phyloP scores from a whole-genome alignment of 78 protist genomes.

The Ministeria vibrans region DNA sequence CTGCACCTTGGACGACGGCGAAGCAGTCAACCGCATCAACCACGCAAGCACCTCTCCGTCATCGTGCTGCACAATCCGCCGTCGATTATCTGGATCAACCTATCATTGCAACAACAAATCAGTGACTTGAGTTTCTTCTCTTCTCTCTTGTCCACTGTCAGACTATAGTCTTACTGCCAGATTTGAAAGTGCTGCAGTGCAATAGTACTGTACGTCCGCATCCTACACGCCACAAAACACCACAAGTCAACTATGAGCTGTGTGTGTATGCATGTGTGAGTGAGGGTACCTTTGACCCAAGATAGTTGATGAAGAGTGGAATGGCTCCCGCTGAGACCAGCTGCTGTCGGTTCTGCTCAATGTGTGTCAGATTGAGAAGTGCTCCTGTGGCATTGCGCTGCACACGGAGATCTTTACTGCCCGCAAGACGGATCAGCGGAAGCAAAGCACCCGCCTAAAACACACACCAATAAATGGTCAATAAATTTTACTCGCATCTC shows the following conservation, averaged over 20 bases:
- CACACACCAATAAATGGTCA: too few relatives aligned
- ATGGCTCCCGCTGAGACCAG: too few relatives aligned
- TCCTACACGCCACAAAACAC: too few relatives aligned
- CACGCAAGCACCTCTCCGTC: neutral
- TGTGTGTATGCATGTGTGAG: too few relatives aligned
- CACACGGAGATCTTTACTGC: neutral
- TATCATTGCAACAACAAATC: too few relatives aligned
- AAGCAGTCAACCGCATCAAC: neutral
- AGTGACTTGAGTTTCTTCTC: too few relatives aligned
- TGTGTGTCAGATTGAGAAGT: neutral
- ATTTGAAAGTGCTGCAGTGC: neutral
- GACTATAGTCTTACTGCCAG: neutral
- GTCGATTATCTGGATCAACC: neutral
- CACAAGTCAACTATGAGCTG: too few relatives aligned
- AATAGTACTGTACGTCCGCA: neutral
- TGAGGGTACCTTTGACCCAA: too few relatives aligned
- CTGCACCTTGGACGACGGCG: neutral
- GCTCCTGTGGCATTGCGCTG: neutral
- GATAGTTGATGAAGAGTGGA: too few relatives aligned
- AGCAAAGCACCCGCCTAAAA: too few relatives aligned
- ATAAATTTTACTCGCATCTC: too few relatives aligned
- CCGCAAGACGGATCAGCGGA: neutral
- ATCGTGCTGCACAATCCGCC: neutral
- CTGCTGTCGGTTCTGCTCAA: too few relatives aligned
- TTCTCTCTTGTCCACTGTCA: neutral